These are phyloP conservation scores for Cryomyces minteri DNA, from an alignment of 495 filamentous ascomycete species.

Conservation along the genomic window DNA sequence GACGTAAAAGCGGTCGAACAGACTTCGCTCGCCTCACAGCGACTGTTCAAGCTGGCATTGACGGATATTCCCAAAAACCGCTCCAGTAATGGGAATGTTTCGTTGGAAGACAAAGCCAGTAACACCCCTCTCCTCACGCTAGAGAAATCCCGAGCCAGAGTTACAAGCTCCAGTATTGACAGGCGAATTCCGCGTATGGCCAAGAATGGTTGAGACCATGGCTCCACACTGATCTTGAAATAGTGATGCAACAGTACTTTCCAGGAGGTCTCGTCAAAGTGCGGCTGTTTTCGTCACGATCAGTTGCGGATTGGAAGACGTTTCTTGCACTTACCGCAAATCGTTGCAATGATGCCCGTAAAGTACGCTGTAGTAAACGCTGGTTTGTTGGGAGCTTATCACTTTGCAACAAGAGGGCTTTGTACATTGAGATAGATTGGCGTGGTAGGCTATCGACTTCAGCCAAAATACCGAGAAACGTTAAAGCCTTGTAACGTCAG, in stretches of 20 bases:
- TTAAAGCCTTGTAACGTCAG: conserved; percentile 20
- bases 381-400: no score
- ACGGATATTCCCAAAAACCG: not conserved
- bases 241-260: no score
- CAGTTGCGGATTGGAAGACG: no score
- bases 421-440: not conserved
- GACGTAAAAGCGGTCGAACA: not conserved
- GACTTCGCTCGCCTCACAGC: not conserved
- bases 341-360: no score
- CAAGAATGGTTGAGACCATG: no score
- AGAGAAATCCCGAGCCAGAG: conserved; percentile 1
- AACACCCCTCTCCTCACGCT: not conserved
- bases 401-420: not conserved
- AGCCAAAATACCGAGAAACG: conserved; percentile 15
- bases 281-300: no score
- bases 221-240: no score
- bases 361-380: no score
- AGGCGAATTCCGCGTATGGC: not conserved
- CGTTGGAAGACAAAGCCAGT: conserved; percentile 1
- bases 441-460: not conserved
- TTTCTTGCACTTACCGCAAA: no score
- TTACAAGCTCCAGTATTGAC: not conserved
- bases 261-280: no score
- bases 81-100: not conserved
- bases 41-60: not conserved